phyloP scores from a whole-genome alignment of 2,329 filamentous ascomycete species.

The Scedosporium boydii region DNA sequence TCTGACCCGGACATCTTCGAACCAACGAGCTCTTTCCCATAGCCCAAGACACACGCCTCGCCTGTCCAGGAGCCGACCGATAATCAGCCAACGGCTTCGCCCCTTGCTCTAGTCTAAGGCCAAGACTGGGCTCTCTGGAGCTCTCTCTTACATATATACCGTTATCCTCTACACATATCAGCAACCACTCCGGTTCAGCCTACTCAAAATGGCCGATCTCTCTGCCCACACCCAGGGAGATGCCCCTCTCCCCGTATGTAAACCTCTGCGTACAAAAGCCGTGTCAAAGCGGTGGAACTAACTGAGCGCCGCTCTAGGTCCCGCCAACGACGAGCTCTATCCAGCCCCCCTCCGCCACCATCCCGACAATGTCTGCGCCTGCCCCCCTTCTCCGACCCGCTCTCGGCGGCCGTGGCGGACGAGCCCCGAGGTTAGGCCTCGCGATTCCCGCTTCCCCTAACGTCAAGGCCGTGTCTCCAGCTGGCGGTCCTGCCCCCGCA shows the following conservation, averaged over 20 bases:
- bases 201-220: constrained; percentile 5
- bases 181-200: background rate
- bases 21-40: background rate
- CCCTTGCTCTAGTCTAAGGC: background rate
- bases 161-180: background rate
- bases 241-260: constrained; percentile 6
- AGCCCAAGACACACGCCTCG: background rate
- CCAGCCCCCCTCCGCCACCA: constrained; percentile 19
- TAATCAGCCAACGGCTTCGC: background rate
- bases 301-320: constrained; percentile 12
- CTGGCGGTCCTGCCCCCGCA: constrained; percentile 18
- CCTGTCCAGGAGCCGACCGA: background rate
- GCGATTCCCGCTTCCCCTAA: constrained; percentile 84
- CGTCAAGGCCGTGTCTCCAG: constrained; percentile 55
- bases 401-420: constrained; percentile 57
- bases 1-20: background rate
- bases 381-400: constrained; percentile 77
- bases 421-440: constrained; percentile 71
- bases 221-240: constrained; percentile 5
- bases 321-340: constrained; percentile 17
- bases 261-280: background rate
- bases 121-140: background rate
- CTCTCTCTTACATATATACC: background rate
- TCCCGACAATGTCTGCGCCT: constrained; percentile 60
- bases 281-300: background rate